Evolutionary conservation across 1,284 basidiomycete species (phyloP), one percentile per base, ranked within the genome.

Genomic region (Abortiporus biennis): DNA sequence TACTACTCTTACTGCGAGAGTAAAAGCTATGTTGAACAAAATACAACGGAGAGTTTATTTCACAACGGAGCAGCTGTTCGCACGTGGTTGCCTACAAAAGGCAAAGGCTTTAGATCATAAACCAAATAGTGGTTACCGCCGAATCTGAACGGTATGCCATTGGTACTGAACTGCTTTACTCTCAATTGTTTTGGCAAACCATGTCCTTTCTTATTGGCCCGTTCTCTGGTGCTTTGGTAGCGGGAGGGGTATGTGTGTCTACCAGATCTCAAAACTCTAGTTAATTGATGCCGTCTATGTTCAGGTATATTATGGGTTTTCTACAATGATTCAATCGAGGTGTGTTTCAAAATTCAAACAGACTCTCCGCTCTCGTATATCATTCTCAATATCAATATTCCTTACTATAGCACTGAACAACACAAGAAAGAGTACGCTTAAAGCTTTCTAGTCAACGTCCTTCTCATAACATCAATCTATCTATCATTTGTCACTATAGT

Each of bases 241-340:
- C 50, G 6, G 42, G 35, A 33, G 50, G 42, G 13, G 48, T 52
- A 20, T 17, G 36, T 44, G 3, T 12, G 17, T 24, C n/a, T 29
- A 17, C 23, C 23, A 39, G 24, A 8, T 4, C 35, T 11, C 29
- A 20, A 13, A 13, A 32, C 32, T 25, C 25, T 9, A 13, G 22
- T 2, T 34, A 6, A 13, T 40, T 4, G 23, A 45, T 44, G 33
- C 46, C 31, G n/a, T 12, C 16, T n/a, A 9, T 16, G 27, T 16
- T 2, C 32, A 61, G 59, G 53, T 62, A 2, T 62, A 62, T 49
- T 62, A 60, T 43, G 60, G 60, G 4, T 57, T 62, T 42, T 58
- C 58, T 2, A 53, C 55, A 12, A 55, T 57, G 57, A 62, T 62
- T 17, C 46, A 50, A 3, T 50, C 47, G 2, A 53, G 54, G 59